Percentiles rank a stretch among this genome's conserved stretches.
Conservation (phyloP, 495 filamentous ascomycete genomes). For the Rusavskia elegans region DNA sequence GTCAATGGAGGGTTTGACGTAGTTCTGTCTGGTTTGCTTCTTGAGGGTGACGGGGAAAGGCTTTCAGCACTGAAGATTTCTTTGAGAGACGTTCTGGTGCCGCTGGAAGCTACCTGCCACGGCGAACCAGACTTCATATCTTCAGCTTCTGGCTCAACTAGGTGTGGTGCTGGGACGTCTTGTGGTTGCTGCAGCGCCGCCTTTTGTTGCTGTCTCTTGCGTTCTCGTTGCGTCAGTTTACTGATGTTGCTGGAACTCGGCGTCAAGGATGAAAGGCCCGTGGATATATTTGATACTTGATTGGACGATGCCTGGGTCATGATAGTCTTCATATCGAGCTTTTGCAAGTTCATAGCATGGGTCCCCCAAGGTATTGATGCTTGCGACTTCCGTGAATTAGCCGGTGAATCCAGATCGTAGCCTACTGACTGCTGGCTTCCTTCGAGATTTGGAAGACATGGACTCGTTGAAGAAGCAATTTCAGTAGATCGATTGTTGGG, state of each 20-base stretch:
- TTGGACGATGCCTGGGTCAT: conserved; percentile 57
- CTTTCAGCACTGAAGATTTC: conserved; percentile 20
- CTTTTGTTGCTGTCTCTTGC: conserved; percentile 66
- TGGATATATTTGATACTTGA: conserved; percentile 52
- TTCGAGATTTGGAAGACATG: no score
- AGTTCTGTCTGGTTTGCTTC: conserved; percentile 13
- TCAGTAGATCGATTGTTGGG: not conserved
- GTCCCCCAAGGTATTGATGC: conserved; percentile 41
- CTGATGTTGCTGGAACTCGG: conserved; percentile 14
- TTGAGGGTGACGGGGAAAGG: conserved; percentile 9
- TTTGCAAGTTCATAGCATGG: conserved; percentile 36
- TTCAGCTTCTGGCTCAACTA: conserved; percentile 18
- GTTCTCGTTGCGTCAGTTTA: conserved; percentile 79
- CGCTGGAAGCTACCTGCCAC: conserved; percentile 41
- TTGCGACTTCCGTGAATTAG: conserved; percentile 1
- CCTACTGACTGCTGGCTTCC: not conserved
- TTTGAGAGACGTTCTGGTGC: conserved; percentile 20
- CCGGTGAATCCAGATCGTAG: not conserved
- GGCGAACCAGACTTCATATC: conserved; percentile 38
- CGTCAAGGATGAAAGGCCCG: conserved; percentile 41
- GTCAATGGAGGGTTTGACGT: conserved; percentile 37
- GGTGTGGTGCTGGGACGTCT: not conserved
- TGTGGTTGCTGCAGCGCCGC: conserved; percentile 15
- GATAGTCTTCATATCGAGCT: conserved; percentile 68
- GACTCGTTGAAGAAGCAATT: not conserved